A percentile compares a stretch with the other conserved stretches of the same genome.
These are phyloP conservation scores for Aquanectria penicillioides DNA, from an alignment of 2,329 filamentous ascomycete species.

Conservation along the genomic window DNA sequence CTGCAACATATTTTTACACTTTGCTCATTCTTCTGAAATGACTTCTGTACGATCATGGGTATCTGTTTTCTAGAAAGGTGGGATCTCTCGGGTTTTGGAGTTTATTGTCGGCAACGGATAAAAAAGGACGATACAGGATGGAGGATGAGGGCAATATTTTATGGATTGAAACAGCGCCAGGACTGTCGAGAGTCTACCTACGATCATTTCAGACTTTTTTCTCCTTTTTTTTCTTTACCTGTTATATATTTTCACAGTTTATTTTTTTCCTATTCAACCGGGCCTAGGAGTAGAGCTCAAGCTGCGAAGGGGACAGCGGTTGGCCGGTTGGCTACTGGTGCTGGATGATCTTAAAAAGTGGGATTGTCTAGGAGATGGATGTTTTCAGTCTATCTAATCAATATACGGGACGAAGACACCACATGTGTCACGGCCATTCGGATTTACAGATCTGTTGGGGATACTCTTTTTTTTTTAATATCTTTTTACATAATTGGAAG, in stretches of 20 bases:
- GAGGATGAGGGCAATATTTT: conserved; percentile 23
- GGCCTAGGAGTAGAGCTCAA: background rate
- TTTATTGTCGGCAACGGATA: conserved; percentile 36
- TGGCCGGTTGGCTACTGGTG: conserved; percentile 1
- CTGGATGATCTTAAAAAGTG: background rate
- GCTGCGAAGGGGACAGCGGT: background rate
- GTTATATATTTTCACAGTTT: conserved; percentile 6
- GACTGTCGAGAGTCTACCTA: conserved; percentile 31
- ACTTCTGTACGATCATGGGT: conserved; percentile 42
- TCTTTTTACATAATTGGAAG: conserved; percentile 27
- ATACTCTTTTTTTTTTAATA: too few species aligned
- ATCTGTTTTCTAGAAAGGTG: conserved; percentile 38
- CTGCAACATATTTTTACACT: conserved; percentile 19
- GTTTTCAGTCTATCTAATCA: conserved; percentile 11
- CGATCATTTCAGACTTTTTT: conserved; percentile 25
- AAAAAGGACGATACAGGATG: conserved; percentile 39
- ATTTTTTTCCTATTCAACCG: background rate
- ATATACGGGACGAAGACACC: conserved; percentile 6
- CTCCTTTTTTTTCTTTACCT: conserved; percentile 25
- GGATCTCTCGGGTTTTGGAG: conserved; percentile 34
- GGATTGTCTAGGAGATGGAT: background rate
- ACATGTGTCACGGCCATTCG: conserved; percentile 11
- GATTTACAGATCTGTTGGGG: conserved; percentile 16
- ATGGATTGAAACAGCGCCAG: conserved; percentile 25
- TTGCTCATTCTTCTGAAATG: conserved; percentile 28